Percentiles rank a stretch among this genome's conserved stretches.
Evolutionary conservation across 805 yeast species (phyloP).

Genomic region (Maudiozyma pseudohumilis): DNA sequence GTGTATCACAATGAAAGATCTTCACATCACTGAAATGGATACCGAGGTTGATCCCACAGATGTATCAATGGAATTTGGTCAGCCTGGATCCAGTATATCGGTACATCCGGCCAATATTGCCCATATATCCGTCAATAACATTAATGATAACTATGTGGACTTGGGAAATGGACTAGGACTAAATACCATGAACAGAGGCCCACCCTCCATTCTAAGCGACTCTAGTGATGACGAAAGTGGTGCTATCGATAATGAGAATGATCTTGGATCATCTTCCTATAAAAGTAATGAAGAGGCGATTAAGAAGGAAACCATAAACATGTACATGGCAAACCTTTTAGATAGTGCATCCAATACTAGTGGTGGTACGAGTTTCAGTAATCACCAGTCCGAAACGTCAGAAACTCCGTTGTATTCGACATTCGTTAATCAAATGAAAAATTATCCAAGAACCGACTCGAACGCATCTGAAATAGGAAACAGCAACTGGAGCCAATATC

Average conservation of each 20-base stretch:
- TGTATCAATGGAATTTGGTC: too few relatives aligned
- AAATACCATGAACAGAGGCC: constrained; percentile 29
- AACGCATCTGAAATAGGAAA: background rate
- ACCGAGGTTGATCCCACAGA: background rate
- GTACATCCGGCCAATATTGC: background rate
- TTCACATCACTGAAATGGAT: too few relatives aligned
- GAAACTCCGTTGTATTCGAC: background rate
- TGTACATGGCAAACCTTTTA: constrained; percentile 21
- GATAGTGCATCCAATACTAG: constrained; percentile 13
- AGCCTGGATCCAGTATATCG: too few relatives aligned
- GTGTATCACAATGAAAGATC: background rate
- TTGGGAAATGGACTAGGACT: constrained; percentile 31
- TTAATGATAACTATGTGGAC: constrained; percentile 18
- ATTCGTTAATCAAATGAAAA: background rate
- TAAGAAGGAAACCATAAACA: constrained; percentile 12
- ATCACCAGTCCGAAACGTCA: constrained; percentile 1
- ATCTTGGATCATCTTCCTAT: background rate
- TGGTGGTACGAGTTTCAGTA: constrained; percentile 1
- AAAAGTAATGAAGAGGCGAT: background rate
- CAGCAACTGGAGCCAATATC: background rate
- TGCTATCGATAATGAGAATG: constrained; percentile 8
- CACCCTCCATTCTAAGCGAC: constrained; percentile 32
- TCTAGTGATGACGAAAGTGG: constrained; percentile 29
- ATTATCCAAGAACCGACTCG: background rate
- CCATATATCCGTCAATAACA: background rate